A percentile compares a stretch with the other conserved stretches of the same genome.
Evolutionary conservation across 2,329 filamentous ascomycete species (phyloP).

Genomic region (Cylindrodendrum hubeiense): DNA sequence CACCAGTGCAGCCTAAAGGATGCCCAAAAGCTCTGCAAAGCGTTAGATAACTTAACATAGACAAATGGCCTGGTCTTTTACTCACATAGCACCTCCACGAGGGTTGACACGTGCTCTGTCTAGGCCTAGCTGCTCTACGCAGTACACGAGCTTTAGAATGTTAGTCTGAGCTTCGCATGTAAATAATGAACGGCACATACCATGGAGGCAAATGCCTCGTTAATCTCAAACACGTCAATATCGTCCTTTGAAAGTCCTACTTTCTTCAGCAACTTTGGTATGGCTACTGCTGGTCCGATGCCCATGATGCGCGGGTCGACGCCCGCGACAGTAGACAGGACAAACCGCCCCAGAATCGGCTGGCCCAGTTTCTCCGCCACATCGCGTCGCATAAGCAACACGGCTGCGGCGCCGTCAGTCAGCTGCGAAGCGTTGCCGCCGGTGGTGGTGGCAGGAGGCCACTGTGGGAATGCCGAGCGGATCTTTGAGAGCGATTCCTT

Average conservation of each 20-base stretch:
- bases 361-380: constrained; percentile 52
- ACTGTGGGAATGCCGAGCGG: constrained; percentile 77
- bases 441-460: constrained; percentile 73
- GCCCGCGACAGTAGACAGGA: constrained; percentile 77
- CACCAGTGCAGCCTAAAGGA: constrained; percentile 34
- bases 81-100: constrained; percentile 17
- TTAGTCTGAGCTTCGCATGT: background rate
- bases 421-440: constrained; percentile 81
- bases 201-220: constrained; percentile 78
- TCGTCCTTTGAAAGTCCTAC: constrained; percentile 66
- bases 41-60: background rate
- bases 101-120: background rate
- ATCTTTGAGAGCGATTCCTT: constrained; percentile 76
- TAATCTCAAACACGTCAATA: constrained; percentile 77
- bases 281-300: constrained; percentile 68
- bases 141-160: background rate
- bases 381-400: constrained; percentile 77
- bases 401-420: constrained; percentile 78
- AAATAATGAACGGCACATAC: background rate
- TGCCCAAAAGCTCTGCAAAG: constrained; percentile 26
- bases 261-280: constrained; percentile 45
- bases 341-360: constrained; percentile 80
- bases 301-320: constrained; percentile 82
- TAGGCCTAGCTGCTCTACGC: background rate
- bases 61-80: too few relatives aligned